A percentile compares a stretch with the other conserved stretches of the same genome.
Evolutionary conservation across 202 grass and related monocot genomes (phyloP).

Genomic region (Cymbopogon flexuosus): DNA sequence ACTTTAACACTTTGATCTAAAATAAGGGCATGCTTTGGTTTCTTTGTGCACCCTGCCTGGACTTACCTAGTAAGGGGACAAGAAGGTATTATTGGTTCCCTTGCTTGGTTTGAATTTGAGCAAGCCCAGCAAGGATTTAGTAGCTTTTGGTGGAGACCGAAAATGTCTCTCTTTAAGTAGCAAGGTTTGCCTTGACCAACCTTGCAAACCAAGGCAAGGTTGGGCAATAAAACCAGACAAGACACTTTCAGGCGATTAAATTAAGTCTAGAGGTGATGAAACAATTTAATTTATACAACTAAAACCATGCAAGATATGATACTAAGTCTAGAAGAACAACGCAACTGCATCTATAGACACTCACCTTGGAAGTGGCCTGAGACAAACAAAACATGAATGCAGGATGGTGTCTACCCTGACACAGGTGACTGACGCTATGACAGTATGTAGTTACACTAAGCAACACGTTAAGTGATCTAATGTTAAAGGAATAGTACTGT

Average conservation of each 20-base stretch:
- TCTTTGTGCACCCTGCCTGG: background rate
- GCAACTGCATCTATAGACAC: background rate
- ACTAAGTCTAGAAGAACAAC: background rate
- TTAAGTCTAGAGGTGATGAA: background rate
- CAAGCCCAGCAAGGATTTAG: background rate
- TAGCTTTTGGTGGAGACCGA: background rate
- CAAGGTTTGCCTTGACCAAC: background rate
- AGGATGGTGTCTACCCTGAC: background rate
- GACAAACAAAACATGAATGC: conserved; percentile 14
- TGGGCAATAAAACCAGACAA: background rate
- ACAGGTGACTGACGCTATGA: background rate
- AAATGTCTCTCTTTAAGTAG: background rate
- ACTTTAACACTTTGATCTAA: conserved; percentile 1
- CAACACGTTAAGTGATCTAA: background rate
- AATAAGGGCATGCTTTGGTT: background rate
- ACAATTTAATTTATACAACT: background rate
- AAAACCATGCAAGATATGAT: background rate
- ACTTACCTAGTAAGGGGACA: background rate
- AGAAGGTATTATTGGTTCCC: background rate
- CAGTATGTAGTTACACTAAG: background rate
- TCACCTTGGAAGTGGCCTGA: background rate
- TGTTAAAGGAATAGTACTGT: background rate
- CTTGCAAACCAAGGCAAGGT: background rate
- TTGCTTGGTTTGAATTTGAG: background rate
- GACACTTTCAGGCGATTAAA: background rate